Evolutionary conservation across 768 basidiomycete species (phyloP).

Genomic region (Russula lepida): DNA sequence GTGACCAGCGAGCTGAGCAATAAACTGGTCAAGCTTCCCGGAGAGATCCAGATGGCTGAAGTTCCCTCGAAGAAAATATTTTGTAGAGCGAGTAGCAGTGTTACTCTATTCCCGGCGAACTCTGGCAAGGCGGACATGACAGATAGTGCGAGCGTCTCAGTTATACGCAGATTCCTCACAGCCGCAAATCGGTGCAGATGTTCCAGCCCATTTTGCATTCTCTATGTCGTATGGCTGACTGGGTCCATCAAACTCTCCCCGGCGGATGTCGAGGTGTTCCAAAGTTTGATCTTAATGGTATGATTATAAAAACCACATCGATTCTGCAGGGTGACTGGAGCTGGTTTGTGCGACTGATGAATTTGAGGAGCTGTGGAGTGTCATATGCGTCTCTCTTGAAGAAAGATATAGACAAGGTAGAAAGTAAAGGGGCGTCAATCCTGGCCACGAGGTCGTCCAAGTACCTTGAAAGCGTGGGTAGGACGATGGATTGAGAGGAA

Average conservation of each 20-base stretch:
- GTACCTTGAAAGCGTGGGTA: not conserved
- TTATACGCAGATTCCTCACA: not conserved
- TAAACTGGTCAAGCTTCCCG: not conserved
- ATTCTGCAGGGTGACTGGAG: not conserved
- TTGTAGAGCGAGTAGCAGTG: not conserved
- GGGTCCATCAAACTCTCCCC: not conserved
- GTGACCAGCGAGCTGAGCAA: not conserved
- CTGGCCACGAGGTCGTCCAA: not conserved
- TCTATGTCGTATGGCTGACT: not conserved
- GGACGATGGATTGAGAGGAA: not conserved
- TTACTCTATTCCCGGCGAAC: not conserved
- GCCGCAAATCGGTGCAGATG: not conserved
- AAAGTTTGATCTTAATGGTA: not conserved
- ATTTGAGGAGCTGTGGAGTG: not conserved
- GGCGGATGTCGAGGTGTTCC: not conserved
- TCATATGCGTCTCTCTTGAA: not conserved
- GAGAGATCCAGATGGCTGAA: not conserved
- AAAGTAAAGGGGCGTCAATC: not conserved
- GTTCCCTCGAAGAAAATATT: not conserved
- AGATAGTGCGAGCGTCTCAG: not conserved
- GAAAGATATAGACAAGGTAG: not conserved
- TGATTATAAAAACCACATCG: not conserved
- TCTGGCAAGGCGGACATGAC: not conserved
- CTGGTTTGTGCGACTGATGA: not conserved
- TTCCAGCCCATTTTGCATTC: not conserved